Evolutionary conservation across 768 basidiomycete genomes (phyloP), one percentile per base, ranked within the genome.

Genomic region (Tulasnella sp.): DNA sequence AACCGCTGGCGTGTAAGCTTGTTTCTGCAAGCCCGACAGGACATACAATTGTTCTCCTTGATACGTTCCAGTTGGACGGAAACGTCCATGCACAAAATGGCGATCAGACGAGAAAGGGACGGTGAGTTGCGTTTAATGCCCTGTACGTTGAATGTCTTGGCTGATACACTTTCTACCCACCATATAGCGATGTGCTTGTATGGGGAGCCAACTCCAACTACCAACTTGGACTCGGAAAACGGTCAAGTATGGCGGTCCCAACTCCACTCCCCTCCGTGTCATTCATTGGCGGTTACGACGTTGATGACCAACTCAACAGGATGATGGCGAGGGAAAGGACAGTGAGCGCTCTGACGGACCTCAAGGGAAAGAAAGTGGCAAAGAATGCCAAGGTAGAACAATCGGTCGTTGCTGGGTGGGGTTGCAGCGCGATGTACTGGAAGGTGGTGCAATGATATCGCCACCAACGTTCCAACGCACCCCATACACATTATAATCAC

Each of bases 171-270:
- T 29, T 49, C 17, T 9, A 30, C 46, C 12, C 22, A 11, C 17
- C 25, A 17, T 22, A 3, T 31, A 59, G 80, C 52, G 88, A 90
- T 68, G 70, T 90, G 38, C 69, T 84, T 45, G 77, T 74, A 0
- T 90, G 85, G 85, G 88, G 88, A 1, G 75, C 76, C 59, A 88
- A 87, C 64, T 76, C 80, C 49, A 79, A 83, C 31, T 83, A 78
- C 61, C 86, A 90, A 68, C 75, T 89, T 3, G 87, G 87, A 10
- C 86, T 80, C 65, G 85, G 86, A 38, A 85, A 79, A 67, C 79
- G 80, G 63, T 72, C 78, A 11, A 83, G 81, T 64, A 62, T 80
- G 25, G 73, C 80, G 2, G 67, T 76, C 30, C 85, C 87, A 0
- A 73, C 73, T 1, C 71, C 27, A 30, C 38, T 50, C 21, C 41